phyloP scores from a whole-genome alignment of 2,329 filamentous ascomycete species.

The Dactylonectria estremocensis region DNA sequence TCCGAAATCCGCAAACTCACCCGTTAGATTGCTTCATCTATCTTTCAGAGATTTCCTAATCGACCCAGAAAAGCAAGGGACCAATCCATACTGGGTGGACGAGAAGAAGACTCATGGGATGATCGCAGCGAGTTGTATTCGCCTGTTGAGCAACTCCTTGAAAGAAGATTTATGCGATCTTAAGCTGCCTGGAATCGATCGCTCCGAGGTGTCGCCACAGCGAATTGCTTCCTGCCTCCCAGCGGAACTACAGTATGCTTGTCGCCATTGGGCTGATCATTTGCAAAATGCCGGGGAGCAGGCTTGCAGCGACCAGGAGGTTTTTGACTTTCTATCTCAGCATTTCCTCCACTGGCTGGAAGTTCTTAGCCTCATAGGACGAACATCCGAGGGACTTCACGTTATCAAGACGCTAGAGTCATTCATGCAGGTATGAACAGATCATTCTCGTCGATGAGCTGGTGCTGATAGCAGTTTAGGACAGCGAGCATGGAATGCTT shows the following conservation, averaged over 20 bases:
- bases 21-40: slow-evolving; percentile 12
- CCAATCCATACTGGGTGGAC: slow-evolving; percentile 14
- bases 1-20: background rate
- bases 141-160: background rate
- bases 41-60: slow-evolving; percentile 15
- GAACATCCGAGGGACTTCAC: background rate
- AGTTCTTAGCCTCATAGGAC: slow-evolving; percentile 5
- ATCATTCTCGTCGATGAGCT: background rate
- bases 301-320: background rate
- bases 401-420: slow-evolving; percentile 3
- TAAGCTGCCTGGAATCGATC: background rate
- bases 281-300: background rate
- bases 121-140: slow-evolving; percentile 1
- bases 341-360: slow-evolving; percentile 20
- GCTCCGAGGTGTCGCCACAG: background rate
- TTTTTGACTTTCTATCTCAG: background rate
- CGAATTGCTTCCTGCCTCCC: background rate
- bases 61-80: slow-evolving; percentile 4
- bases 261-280: slow-evolving; percentile 9
- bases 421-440: background rate
- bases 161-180: slow-evolving; percentile 12
- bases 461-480: background rate
- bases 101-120: background rate
- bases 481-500: background rate
- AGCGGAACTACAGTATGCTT: slow-evolving; percentile 23